These are phyloP conservation scores for Aphanomyces stellatus DNA, from an alignment of 352 stramenopile species.

Conservation along the genomic window DNA sequence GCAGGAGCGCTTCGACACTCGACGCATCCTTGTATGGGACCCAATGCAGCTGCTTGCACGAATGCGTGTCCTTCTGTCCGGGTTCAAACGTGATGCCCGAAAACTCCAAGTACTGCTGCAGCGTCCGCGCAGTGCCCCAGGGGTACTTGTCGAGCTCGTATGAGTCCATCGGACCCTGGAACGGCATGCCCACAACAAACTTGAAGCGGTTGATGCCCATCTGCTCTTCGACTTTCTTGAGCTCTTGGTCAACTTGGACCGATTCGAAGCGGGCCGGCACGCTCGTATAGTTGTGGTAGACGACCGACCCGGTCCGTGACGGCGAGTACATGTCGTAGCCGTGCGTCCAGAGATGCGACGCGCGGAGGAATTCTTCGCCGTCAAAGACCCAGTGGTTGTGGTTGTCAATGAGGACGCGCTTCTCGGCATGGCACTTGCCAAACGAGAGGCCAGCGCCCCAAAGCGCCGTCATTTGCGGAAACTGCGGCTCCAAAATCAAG, in stretches of 20 bases:
- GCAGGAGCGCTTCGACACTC: slow-evolving; percentile 1
- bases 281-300: slow-evolving; percentile 37
- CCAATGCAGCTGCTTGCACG: slow-evolving; percentile 20
- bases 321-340: slow-evolving; percentile 33
- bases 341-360: slow-evolving; percentile 17
- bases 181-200: slow-evolving; percentile 11
- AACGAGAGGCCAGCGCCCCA: slow-evolving; percentile 25
- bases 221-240: background rate
- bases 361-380: slow-evolving; percentile 19
- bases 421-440: slow-evolving; percentile 18
- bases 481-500: slow-evolving; percentile 11
- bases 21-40: slow-evolving; percentile 6
- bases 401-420: slow-evolving; percentile 9
- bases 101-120: slow-evolving; percentile 19
- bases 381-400: slow-evolving; percentile 21
- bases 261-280: slow-evolving; percentile 22
- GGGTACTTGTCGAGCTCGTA: slow-evolving; percentile 19
- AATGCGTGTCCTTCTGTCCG: slow-evolving; percentile 10
- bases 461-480: slow-evolving; percentile 13
- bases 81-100: slow-evolving; percentile 20
- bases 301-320: slow-evolving; percentile 39
- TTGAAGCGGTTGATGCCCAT: slow-evolving; percentile 17
- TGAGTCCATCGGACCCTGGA: slow-evolving; percentile 7
- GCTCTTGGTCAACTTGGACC: slow-evolving; percentile 2
- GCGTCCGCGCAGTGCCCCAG: slow-evolving; percentile 10